A percentile compares a stretch with the other conserved stretches of the same genome.
Conservation (phyloP, 306 rosid genomes). For the Ceratonia siliqua region DNA sequence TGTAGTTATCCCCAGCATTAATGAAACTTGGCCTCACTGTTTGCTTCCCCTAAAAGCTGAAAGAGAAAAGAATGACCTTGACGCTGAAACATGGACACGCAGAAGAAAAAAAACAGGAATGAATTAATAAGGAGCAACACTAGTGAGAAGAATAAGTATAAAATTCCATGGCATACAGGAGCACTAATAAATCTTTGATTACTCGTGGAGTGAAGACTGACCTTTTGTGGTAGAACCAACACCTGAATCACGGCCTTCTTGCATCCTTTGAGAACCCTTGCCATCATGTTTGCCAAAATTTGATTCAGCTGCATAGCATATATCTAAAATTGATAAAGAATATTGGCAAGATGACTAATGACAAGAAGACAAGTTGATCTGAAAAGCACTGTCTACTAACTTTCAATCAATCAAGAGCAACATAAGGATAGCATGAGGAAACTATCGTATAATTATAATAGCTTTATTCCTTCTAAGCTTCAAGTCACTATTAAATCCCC, state of each 20-base stretch:
- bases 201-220: conserved; percentile 40
- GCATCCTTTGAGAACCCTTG: conserved; percentile 56
- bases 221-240: conserved; percentile 65
- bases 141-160: conserved; percentile 15
- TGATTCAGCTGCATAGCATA: conserved; percentile 35
- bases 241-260: conserved; percentile 50
- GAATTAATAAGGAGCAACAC: conserved; percentile 14
- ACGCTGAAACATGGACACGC: conserved; percentile 56
- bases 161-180: conserved; percentile 4
- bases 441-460: conserved; percentile 15
- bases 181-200: conserved; percentile 15
- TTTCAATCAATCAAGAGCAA: conserved; percentile 4
- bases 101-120: conserved; percentile 5
- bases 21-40: conserved; percentile 47
- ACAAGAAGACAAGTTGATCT: conserved; percentile 11
- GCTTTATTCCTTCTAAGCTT: neutral
- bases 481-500: neutral
- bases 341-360: no score
- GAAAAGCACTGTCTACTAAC: conserved; percentile 6
- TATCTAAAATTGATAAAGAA: conserved; percentile 23
- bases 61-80: conserved; percentile 96
- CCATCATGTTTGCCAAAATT: conserved; percentile 46
- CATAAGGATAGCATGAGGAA: conserved; percentile 18
- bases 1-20: conserved; percentile 22
- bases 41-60: conserved; percentile 88